Conservation (phyloP, 495 filamentous ascomycete species). For the Lasiosphaeriaceae sp. region DNA sequence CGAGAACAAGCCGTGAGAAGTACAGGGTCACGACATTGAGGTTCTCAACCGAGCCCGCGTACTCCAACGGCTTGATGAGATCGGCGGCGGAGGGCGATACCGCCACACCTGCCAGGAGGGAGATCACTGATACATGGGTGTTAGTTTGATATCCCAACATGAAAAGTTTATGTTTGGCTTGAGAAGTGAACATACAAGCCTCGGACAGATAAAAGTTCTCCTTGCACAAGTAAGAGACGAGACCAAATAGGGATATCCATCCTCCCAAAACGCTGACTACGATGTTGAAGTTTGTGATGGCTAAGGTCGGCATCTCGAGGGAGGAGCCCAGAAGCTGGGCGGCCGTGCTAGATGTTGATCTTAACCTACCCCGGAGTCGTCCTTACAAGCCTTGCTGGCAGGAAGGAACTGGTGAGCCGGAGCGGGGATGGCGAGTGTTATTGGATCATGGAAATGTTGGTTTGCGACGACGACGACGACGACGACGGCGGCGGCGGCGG, state of each 20-base stretch:
- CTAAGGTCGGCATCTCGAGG: conserved; percentile 70
- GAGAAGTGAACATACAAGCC: conserved; percentile 60
- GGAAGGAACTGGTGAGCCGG: conserved; percentile 26
- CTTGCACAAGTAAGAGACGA: conserved; percentile 86
- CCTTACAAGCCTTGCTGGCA: conserved; percentile 20
- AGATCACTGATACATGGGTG: conserved; percentile 60
- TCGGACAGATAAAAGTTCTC: conserved; percentile 90
- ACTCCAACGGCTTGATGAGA: conserved; percentile 71
- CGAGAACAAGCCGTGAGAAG: conserved; percentile 84
- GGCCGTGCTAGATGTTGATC: neutral
- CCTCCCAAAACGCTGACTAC: conserved; percentile 77
- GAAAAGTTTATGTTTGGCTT: neutral
- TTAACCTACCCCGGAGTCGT: conserved; percentile 33
- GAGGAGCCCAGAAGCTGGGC: neutral
- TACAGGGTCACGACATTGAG: conserved; percentile 58
- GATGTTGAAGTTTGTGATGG: conserved; percentile 83
- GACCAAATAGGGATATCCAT: conserved; percentile 82
- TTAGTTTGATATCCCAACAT: neutral
- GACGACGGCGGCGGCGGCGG: too few species aligned
- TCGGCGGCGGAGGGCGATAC: conserved; percentile 78
- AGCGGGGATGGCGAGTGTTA: conserved; percentile 35
- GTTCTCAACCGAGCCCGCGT: conserved; percentile 57
- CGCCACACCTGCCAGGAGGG: conserved; percentile 69
- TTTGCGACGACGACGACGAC: too few species aligned
- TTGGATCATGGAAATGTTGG: conserved; percentile 39